Conservation (phyloP, 495 filamentous ascomycete genomes). For the Cercophora samala region DNA sequence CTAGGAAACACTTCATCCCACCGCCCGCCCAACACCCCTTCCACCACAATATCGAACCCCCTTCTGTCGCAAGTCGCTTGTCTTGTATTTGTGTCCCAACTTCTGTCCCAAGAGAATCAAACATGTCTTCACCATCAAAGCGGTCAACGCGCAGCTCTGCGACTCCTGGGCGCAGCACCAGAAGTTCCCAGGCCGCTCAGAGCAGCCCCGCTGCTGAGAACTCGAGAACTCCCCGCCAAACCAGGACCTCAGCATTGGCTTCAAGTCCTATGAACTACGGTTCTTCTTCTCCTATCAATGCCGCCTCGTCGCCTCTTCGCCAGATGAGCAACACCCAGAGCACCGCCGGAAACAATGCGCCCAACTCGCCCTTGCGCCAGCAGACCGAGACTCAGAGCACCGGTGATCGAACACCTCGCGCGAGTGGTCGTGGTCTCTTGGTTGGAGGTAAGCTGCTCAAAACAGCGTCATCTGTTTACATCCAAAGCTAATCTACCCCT, state of each 20-base stretch:
- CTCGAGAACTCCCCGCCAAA: conserved; percentile 48
- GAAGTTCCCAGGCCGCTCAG: conserved; percentile 47
- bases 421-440: conserved; percentile 49
- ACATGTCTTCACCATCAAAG: conserved; percentile 59
- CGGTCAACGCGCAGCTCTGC: conserved; percentile 44
- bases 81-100: conserved; percentile 1
- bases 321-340: conserved; percentile 56
- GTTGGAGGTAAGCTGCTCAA: conserved; percentile 59
- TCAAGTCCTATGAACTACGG: conserved; percentile 84
- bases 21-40: neutral
- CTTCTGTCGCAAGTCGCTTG: neutral
- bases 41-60: conserved; percentile 10
- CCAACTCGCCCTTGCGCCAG: conserved; percentile 66
- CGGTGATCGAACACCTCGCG: conserved; percentile 70
- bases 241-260: conserved; percentile 46
- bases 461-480: conserved; percentile 6
- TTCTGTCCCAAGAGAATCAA: neutral
- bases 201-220: conserved; percentile 51
- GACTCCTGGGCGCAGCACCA: conserved; percentile 31
- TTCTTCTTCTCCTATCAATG: conserved; percentile 56
- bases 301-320: conserved; percentile 48
- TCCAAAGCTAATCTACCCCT: neutral
- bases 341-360: conserved; percentile 52
- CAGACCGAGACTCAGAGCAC: conserved; percentile 52
- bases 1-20: neutral